Evolutionary conservation across 768 basidiomycete species (phyloP).

Genomic region (Leccinum arenicola): DNA sequence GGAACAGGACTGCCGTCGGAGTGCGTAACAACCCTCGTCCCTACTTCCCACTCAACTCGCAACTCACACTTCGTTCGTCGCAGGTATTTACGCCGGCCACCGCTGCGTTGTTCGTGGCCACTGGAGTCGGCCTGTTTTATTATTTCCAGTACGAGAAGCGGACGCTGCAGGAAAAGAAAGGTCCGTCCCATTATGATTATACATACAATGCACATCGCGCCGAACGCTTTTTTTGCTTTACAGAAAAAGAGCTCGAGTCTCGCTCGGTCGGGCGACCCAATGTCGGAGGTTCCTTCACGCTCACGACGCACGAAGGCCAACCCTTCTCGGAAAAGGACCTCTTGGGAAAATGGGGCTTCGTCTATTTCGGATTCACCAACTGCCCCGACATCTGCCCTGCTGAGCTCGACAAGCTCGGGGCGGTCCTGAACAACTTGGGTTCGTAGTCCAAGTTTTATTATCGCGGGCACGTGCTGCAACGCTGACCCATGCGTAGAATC

Average conservation of each 20-base stretch:
- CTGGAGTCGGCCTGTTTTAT: slow-evolving; percentile 77
- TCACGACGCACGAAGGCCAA: slow-evolving; percentile 51
- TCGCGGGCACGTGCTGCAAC: neutral
- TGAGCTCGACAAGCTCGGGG: slow-evolving; percentile 92
- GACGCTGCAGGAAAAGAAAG: slow-evolving; percentile 69
- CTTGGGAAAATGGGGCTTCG: slow-evolving; percentile 85
- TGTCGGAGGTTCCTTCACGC: slow-evolving; percentile 87
- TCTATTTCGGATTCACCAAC: slow-evolving; percentile 99
- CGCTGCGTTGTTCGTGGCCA: slow-evolving; percentile 78
- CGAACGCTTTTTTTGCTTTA: neutral
- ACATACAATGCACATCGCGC: neutral
- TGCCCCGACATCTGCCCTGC: slow-evolving; percentile 99
- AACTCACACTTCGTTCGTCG: neutral
- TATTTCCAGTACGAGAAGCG: slow-evolving; percentile 91
- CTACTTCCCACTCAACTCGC: neutral
- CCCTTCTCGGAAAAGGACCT: slow-evolving; percentile 77
- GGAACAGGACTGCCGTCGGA: slow-evolving; percentile 35
- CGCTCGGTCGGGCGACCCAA: slow-evolving; percentile 80
- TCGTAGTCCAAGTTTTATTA: slow-evolving; percentile 19
- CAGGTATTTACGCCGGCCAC: slow-evolving; percentile 93
- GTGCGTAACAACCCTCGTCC: slow-evolving; percentile 17
- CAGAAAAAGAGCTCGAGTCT: slow-evolving; percentile 73
- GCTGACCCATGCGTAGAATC: slow-evolving; percentile 48
- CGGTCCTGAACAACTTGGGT: slow-evolving; percentile 73
- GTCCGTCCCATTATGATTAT: slow-evolving; percentile 39